Evolutionary conservation across 2,329 filamentous ascomycete species (phyloP), one percentile per base, ranked within the genome.

Genomic region (Kalmusia sp.): DNA sequence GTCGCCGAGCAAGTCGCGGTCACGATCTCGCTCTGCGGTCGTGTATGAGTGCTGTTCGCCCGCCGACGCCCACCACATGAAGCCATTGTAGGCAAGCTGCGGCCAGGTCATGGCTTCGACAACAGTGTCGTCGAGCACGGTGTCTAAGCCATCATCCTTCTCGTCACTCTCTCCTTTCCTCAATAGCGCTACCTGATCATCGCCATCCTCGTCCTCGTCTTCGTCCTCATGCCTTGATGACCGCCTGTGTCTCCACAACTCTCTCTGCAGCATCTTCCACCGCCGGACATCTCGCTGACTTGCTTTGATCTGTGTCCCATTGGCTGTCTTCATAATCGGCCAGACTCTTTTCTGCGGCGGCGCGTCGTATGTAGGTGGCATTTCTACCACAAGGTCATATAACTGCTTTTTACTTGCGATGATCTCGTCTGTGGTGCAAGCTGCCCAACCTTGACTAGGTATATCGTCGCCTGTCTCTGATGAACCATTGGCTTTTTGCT

Each of bases 361-460:
- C 38, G 85, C 78, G 48, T 84, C 77, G 63, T 88, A 79, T 5
- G 82, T 73, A 1, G 86, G 82, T 0, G 92, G 91, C 68, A 98
- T 84, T 49, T 91, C 91, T 55, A 98, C 88, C 33, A 97, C 83
- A 64, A 97, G 82, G 70, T 99, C 95, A 81, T 92, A 98, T 2
- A 99, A 84, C 2, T 89, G 84, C 45, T 87, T 85, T 77, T 98
- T 98, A 74, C 91, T 89, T 40, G 86, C 87, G 12, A 99, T 82
- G 53, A 99, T 95, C 68, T 90, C 93, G 76, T 99, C 95, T 1
- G 93, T 98, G 3, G 93, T 97, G 74, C 93, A 97, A 11, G 93
- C 95, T 54, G 96, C 88, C 92, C 93, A 99, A 33, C 92, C 90
- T 28, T 27, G 81, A 81, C 21, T 76, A 3, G 53, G 49, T 8